Percentiles rank a stretch among this genome's conserved stretches.
Conservation (phyloP, 768 basidiomycete species). For the Cystofilobasidium capitatum region DNA sequence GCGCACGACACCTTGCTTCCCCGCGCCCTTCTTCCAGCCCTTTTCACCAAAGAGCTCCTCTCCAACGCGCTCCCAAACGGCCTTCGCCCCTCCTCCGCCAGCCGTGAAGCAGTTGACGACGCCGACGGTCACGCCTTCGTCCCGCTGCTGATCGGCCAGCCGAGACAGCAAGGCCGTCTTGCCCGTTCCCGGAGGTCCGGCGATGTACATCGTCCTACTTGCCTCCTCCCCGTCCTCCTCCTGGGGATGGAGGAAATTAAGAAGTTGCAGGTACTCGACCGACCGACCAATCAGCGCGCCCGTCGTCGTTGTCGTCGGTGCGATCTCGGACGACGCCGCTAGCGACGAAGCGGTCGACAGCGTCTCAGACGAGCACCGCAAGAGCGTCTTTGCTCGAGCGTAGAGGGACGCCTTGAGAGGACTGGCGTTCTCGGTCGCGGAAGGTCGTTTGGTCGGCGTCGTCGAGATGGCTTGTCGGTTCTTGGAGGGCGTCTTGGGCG, state of each 20-base stretch:
- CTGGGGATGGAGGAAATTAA: conserved; percentile 2
- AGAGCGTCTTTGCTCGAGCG: not conserved
- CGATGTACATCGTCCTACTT: conserved; percentile 16
- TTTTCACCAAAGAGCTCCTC: conserved; percentile 33
- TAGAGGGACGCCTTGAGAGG: conserved; percentile 1
- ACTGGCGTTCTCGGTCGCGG: not conserved
- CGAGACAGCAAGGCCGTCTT: conserved; percentile 38
- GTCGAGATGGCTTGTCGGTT: not conserved
- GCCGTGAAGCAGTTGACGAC: conserved; percentile 39
- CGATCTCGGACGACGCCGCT: not conserved
- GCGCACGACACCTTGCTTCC: conserved; percentile 27
- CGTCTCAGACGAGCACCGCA: conserved; percentile 3
- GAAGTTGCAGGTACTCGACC: not conserved
- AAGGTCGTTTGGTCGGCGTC: not conserved
- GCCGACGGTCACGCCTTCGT: conserved; percentile 32
- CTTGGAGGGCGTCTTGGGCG: not conserved
- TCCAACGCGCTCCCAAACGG: conserved; percentile 36
- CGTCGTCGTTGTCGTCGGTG: not conserved
- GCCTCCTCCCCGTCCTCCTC: not conserved
- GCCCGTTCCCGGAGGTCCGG: conserved; percentile 24
- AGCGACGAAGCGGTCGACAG: not conserved
- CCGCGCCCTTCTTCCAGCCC: conserved; percentile 23
- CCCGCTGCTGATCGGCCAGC: conserved; percentile 30
- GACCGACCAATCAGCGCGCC: conserved; percentile 18
- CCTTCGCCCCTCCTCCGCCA: conserved; percentile 26